These are phyloP conservation scores for Fusarium subtropicale DNA, from an alignment of 2,329 filamentous ascomycete genomes.

Conservation along the genomic window DNA sequence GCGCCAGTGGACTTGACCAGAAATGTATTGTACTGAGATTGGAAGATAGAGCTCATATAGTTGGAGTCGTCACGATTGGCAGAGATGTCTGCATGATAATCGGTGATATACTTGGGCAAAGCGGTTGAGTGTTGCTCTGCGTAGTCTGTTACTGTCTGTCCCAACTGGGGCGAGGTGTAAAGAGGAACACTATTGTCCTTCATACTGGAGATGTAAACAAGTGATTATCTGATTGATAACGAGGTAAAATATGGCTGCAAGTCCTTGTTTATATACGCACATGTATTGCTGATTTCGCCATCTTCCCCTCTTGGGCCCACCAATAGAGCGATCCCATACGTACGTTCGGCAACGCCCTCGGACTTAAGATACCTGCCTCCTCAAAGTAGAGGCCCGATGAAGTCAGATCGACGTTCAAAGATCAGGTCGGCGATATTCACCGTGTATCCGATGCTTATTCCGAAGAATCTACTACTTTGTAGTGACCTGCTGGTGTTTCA, in stretches of 20 bases:
- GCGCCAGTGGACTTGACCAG: constrained; percentile 56
- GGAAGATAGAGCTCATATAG: constrained; percentile 57
- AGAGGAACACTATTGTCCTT: constrained; percentile 55
- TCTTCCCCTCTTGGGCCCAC: constrained; percentile 25
- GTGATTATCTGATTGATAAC: background rate
- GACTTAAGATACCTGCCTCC: constrained; percentile 17
- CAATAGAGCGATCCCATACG: constrained; percentile 22
- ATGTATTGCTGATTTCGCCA: constrained; percentile 19
- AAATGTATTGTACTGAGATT: constrained; percentile 56
- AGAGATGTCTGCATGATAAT: constrained; percentile 54
- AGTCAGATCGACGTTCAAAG: constrained; percentile 13
- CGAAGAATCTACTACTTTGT: constrained; percentile 12
- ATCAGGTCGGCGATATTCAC: constrained; percentile 15
- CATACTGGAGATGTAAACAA: constrained; percentile 50
- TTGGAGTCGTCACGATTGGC: constrained; percentile 47
- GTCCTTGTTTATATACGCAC: constrained; percentile 7
- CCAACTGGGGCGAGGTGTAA: constrained; percentile 57
- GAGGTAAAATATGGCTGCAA: background rate
- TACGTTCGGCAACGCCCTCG: constrained; percentile 29
- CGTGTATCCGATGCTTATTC: constrained; percentile 26
- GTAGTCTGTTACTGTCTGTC: constrained; percentile 57
- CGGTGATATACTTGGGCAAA: constrained; percentile 56
- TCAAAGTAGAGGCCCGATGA: constrained; percentile 3
- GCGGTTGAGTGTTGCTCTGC: constrained; percentile 56
- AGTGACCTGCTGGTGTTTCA: constrained; percentile 8